Conservation (phyloP, 2,329 filamentous ascomycete genomes). For the Phyllosticta citrichinensis region DNA sequence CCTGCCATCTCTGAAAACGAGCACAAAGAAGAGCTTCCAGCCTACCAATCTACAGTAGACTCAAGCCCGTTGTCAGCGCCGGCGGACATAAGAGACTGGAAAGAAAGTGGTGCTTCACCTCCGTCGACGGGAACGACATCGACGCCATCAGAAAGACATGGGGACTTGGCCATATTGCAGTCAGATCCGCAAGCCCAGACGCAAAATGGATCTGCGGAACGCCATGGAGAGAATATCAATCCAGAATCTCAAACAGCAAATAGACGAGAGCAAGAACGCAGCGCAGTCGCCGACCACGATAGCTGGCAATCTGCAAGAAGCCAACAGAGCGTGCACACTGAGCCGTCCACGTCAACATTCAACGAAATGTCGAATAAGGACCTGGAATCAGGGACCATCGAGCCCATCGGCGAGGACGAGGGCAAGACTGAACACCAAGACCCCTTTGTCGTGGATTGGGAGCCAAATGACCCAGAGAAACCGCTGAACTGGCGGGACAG, state of each 20-base stretch:
- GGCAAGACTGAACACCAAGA: background rate
- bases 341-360: background rate
- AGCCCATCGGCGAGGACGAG: background rate
- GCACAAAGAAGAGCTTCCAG: background rate
- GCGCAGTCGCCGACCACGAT: background rate
- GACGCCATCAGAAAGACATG: background rate
- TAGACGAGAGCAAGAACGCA: background rate
- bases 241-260: background rate
- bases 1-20: background rate
- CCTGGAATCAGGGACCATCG: background rate
- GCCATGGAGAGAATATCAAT: background rate
- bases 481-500: constrained; percentile 17
- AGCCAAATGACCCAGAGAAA: constrained; percentile 15
- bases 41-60: background rate
- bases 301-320: background rate
- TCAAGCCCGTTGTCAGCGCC: background rate
- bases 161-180: background rate
- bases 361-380: background rate
- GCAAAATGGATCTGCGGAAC: too few species aligned
- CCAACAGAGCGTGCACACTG: background rate
- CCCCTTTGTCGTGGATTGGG: constrained; percentile 8
- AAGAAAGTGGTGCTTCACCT: background rate
- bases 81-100: background rate
- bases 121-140: background rate
- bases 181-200: background rate